Conservation (phyloP, 129 eudicot species). For the Erigeron canadensis region DNA sequence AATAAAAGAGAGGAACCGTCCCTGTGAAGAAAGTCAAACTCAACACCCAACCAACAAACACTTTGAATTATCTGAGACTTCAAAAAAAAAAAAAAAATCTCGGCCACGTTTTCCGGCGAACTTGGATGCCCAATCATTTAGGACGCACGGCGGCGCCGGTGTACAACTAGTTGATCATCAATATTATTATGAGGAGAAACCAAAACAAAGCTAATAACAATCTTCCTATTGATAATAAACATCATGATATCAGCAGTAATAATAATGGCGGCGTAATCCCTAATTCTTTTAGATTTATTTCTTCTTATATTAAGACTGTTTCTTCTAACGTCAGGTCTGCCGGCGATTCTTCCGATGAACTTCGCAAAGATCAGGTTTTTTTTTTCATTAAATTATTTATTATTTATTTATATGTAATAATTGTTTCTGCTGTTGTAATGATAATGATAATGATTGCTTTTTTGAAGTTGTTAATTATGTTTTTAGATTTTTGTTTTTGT, state of each 20-base stretch:
- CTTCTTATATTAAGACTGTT: conserved; percentile 57
- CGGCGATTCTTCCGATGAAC: conserved; percentile 47
- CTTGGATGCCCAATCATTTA: conserved; percentile 34
- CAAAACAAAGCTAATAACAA: conserved; percentile 33
- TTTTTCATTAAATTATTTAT: conserved; percentile 8
- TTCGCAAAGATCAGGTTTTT: conserved; percentile 66
- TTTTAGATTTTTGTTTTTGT: neutral
- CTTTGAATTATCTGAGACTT: conserved; percentile 22
- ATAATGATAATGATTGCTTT: neutral
- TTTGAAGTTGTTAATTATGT: neutral
- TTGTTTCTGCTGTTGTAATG: no score
- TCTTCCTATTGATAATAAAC: conserved; percentile 31
- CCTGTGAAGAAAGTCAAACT: conserved; percentile 43
- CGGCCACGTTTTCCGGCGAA: conserved; percentile 27
- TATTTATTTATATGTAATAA: neutral
- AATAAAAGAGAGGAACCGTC: conserved; percentile 42
- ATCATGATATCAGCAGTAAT: neutral
- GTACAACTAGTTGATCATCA: conserved; percentile 4
- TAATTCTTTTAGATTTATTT: conserved; percentile 56
- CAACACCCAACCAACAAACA: conserved; percentile 34
- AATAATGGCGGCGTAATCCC: conserved; percentile 37
- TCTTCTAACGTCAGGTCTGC: conserved; percentile 46
- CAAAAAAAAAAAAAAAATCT: conserved; percentile 11
- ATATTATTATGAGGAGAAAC: conserved; percentile 57
- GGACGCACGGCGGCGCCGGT: conserved; percentile 39